phyloP scores from a whole-genome alignment of 495 filamentous ascomycete species.

The Neurospora tetrasperma region DNA sequence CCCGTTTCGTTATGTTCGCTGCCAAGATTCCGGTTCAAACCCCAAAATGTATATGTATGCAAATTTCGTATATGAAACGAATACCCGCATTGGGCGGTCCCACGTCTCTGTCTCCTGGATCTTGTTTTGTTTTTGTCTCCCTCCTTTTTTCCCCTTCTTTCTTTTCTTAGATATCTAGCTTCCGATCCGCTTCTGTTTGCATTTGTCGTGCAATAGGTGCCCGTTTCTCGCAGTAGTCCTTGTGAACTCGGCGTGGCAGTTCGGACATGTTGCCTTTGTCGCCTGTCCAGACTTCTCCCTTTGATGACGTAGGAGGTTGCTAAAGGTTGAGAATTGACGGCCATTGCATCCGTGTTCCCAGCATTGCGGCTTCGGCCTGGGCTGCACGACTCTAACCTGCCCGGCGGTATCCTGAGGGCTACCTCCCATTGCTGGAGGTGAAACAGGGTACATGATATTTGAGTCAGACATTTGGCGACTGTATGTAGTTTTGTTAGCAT shows the following conservation, averaged over 20 bases:
- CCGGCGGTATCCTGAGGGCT: conserved; percentile 27
- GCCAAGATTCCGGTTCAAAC: not conserved
- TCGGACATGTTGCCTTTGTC: conserved; percentile 72
- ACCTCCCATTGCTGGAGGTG: conserved; percentile 18
- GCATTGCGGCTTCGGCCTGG: conserved; percentile 79
- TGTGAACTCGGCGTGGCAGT: conserved; percentile 86
- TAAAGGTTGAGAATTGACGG: conserved; percentile 88
- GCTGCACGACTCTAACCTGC: conserved; percentile 59
- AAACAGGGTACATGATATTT: conserved; percentile 34
- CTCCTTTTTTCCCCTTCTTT: not conserved
- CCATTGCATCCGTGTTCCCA: conserved; percentile 96
- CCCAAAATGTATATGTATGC: not conserved
- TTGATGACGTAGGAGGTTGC: conserved; percentile 85
- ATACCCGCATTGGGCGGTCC: not conserved
- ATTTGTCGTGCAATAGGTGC: conserved; percentile 82
- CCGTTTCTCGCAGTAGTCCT: conserved; percentile 85
- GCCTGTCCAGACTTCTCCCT: conserved; percentile 89
- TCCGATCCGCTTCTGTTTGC: conserved; percentile 52
- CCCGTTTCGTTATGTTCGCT: not conserved
- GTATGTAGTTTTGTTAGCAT: conserved; percentile 10
- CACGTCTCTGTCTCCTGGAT: not conserved
- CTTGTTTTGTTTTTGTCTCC: too few species aligned
- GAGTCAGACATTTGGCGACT: conserved; percentile 31
- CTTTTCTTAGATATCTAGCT: conserved; percentile 9
- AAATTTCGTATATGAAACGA: not conserved